These are phyloP conservation scores for Populus euphratica DNA, from an alignment of 345 rosid species.

Conservation along the genomic window DNA sequence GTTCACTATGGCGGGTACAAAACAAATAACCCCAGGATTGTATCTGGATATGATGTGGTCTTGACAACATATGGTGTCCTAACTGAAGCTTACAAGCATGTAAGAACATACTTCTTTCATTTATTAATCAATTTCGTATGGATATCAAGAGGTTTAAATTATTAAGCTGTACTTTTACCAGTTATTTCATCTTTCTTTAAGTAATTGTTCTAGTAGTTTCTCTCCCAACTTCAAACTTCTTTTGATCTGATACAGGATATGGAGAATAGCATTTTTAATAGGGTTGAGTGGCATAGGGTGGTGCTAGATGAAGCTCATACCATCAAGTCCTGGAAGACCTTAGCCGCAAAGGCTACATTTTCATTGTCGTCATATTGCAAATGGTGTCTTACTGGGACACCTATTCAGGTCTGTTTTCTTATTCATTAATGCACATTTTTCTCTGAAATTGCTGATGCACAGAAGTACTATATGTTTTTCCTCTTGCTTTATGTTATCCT, in stretches of 20 bases:
- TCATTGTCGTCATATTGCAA: constrained; percentile 50
- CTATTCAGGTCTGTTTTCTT: constrained; percentile 41
- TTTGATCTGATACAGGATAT: constrained; percentile 27
- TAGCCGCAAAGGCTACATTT: constrained; percentile 50
- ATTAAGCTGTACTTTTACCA: too few relatives aligned
- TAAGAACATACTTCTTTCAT: constrained; percentile 16
- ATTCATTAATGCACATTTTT: not conserved
- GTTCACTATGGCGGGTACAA: constrained; percentile 58
- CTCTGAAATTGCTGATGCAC: not conserved
- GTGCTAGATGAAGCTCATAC: constrained; percentile 69
- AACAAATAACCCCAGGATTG: constrained; percentile 42
- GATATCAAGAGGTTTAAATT: too few relatives aligned
- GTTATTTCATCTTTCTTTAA: too few relatives aligned
- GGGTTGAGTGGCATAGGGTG: constrained; percentile 54
- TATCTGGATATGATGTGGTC: constrained; percentile 49
- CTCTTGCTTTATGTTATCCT: too few relatives aligned
- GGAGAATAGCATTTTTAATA: constrained; percentile 43
- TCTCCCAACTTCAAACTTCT: too few relatives aligned
- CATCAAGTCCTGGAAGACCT: constrained; percentile 51
- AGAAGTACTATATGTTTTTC: too few relatives aligned
- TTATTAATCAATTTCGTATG: not conserved
- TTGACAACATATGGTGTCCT: constrained; percentile 65
- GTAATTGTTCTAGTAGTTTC: too few relatives aligned
- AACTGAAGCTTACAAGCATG: constrained; percentile 46
- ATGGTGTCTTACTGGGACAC: constrained; percentile 76